A percentile compares a stretch with the other conserved stretches of the same genome.
These are phyloP conservation scores for Pichia sp. DNA, from an alignment of 1,139 yeast species.

Conservation along the genomic window DNA sequence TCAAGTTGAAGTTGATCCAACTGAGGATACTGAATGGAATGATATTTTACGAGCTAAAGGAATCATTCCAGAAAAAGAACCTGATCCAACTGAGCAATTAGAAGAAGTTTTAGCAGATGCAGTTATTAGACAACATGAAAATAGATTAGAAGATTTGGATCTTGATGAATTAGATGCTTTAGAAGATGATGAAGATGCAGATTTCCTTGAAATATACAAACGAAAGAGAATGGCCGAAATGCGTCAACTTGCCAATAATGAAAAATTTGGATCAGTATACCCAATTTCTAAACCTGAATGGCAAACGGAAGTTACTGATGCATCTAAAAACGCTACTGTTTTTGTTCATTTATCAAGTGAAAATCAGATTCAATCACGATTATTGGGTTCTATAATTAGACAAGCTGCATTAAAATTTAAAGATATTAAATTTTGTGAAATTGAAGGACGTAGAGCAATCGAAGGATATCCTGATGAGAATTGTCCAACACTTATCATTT, in stretches of 20 bases:
- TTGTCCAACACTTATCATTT: slow-evolving; percentile 85
- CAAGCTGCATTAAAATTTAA: slow-evolving; percentile 52
- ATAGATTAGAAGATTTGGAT: slow-evolving; percentile 67
- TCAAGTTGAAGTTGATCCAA: slow-evolving; percentile 88
- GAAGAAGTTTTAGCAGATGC: slow-evolving; percentile 89
- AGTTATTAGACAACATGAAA: slow-evolving; percentile 64
- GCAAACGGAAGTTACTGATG: slow-evolving; percentile 76
- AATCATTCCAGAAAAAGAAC: slow-evolving; percentile 85
- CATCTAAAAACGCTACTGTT: slow-evolving; percentile 56
- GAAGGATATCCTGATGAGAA: slow-evolving; percentile 86
- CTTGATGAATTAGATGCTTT: slow-evolving; percentile 70
- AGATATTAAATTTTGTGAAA: slow-evolving; percentile 89
- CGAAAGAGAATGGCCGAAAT: slow-evolving; percentile 72
- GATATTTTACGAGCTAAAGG: slow-evolving; percentile 88
- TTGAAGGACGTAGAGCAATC: slow-evolving; percentile 81
- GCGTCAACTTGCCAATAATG: slow-evolving; percentile 48
- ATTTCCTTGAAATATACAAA: slow-evolving; percentile 47
- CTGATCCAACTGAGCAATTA: slow-evolving; percentile 79
- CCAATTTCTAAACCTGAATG: slow-evolving; percentile 86
- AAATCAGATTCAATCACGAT: slow-evolving; percentile 66
- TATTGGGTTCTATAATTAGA: slow-evolving; percentile 51
- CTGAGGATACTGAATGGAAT: slow-evolving; percentile 98
- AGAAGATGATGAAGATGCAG: slow-evolving; percentile 31
- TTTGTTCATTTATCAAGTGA: slow-evolving; percentile 72
- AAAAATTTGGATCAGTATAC: slow-evolving; percentile 70